Base-by-base conservation (phyloP, 2,329 filamentous ascomycete genomes). In the Nothopassalora personata region DNA sequence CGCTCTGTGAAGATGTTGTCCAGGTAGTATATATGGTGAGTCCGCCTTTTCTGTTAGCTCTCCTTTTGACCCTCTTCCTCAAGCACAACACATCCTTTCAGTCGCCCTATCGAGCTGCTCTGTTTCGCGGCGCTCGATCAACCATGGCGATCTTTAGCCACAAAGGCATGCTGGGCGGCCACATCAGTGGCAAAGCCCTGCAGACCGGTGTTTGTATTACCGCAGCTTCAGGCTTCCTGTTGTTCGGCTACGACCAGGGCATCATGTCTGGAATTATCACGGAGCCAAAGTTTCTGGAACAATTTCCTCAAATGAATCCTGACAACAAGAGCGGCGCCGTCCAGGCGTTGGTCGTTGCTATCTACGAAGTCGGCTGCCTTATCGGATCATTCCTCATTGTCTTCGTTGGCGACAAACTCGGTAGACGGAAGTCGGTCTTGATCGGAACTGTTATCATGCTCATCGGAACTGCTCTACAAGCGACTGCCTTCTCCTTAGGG, bases 391-490 rank as follows among this genome's bases (percentile, higher is more conserved):
- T 76, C 28, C 64, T 70, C 19, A 70, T 68, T 39, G 68, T 76
- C 60, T 76, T 74, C 67, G 68, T 82, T 6, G 85, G 85, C 31
- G 85, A 88, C 62, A 75, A 77, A 11, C 78, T 86, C 33, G 84
- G 84, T 19, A 77, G 84, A 23, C 77, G 79, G 68, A 75, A 80
- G 34, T 80, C 79, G 2, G 83, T 85, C 53, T 82, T 87, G 64
- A 75, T 82, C 15, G 85, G 85, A 18, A 80, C 80, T 5, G 61
- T 74, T 11, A 79, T 87, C 63, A 83, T 86, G 78, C 74, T 84
- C 18, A 56, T 86, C 30, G 84, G 84, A n/a, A 83, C 83, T 33
- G 74, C 81, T 8, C 79, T 88, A 33, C 86, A 88, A 66, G 72
- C 82, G 13, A 70, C 78, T 10, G 75, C 78, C 1, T 80, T 77